Percentiles rank a stretch among this genome's conserved stretches.
Evolutionary conservation across 202 grass and related monocot species (phyloP).

Genomic region (Schoenoplectus triqueter): DNA sequence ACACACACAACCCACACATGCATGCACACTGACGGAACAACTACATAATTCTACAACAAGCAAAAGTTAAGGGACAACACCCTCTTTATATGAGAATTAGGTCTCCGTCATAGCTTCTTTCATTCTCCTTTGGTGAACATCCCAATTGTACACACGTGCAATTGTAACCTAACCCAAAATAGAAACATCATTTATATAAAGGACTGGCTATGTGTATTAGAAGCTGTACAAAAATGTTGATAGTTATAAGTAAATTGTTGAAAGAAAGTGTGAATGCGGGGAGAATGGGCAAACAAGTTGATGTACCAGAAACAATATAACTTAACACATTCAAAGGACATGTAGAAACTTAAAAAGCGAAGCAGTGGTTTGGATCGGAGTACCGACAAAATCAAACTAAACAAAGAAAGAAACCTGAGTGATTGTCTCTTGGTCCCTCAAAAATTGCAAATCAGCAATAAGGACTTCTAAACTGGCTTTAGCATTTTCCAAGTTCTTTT

Average conservation of each 20-base stretch:
- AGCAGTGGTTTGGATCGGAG: not conserved
- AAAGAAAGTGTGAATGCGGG: not conserved
- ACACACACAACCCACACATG: not conserved
- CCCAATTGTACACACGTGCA: constrained; percentile 96
- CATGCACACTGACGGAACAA: not conserved
- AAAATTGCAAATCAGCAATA: constrained; percentile 87
- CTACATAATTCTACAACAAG: constrained; percentile 20
- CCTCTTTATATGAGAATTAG: constrained; percentile 42
- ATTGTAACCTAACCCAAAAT: constrained; percentile 66
- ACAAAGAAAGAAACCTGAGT: constrained; percentile 64
- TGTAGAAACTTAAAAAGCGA: not conserved
- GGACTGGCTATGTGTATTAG: not conserved
- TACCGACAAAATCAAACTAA: not conserved
- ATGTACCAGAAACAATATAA: too few relatives aligned
- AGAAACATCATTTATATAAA: not conserved
- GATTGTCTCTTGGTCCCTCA: constrained; percentile 92
- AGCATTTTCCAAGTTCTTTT: constrained; percentile 95
- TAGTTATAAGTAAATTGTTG: not conserved
- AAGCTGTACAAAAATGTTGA: not conserved
- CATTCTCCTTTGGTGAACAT: constrained; percentile 92
- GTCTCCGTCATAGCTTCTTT: constrained; percentile 66
- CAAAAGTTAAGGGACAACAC: not conserved
- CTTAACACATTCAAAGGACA: too few relatives aligned
- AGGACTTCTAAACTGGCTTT: constrained; percentile 95
- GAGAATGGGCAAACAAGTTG: not conserved